phyloP scores from a whole-genome alignment of 1,139 yeast genomes.

The Scheffersomyces insectosa region DNA sequence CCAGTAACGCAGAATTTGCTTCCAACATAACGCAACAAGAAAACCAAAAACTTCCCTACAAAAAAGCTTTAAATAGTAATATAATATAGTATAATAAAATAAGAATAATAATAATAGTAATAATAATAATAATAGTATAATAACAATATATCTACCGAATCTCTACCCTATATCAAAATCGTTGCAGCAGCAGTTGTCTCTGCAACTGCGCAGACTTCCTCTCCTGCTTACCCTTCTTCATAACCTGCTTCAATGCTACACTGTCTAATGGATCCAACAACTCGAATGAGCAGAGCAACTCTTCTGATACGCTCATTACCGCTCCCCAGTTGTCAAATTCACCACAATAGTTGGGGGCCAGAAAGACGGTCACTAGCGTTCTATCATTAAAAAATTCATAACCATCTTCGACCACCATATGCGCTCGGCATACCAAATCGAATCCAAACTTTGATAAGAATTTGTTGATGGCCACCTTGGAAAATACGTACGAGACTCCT shows the following conservation, averaged over 20 bases:
- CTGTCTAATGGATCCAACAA: constrained; percentile 91
- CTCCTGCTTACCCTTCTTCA: constrained; percentile 84
- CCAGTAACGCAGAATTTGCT: too few species aligned
- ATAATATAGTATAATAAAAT: neutral
- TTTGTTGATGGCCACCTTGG: constrained; percentile 89
- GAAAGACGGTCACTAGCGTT: constrained; percentile 89
- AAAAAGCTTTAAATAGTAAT: too few species aligned
- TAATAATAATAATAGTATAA: constrained; percentile 1
- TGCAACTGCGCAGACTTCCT: constrained; percentile 56
- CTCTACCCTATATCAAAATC: constrained; percentile 1
- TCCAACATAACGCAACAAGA: too few species aligned
- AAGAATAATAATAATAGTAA: constrained; percentile 1
- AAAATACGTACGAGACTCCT: constrained; percentile 95
- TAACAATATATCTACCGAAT: constrained; percentile 3
- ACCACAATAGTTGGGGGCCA: constrained; percentile 97
- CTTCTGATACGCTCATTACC: constrained; percentile 95
- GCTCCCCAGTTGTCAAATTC: constrained; percentile 99
- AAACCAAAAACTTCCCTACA: too few species aligned
- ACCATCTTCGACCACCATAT: constrained; percentile 99
- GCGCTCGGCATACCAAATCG: constrained; percentile 95
- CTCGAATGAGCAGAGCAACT: constrained; percentile 87
- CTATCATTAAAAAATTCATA: constrained; percentile 95
- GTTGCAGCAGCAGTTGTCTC: constrained; percentile 11
- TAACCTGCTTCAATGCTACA: constrained; percentile 87
- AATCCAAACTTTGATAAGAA: constrained; percentile 85